Percentiles rank a stretch among this genome's conserved stretches.
phyloP scores from a whole-genome alignment of 371 early-diverging fungal species.

The Mucor indicus region DNA sequence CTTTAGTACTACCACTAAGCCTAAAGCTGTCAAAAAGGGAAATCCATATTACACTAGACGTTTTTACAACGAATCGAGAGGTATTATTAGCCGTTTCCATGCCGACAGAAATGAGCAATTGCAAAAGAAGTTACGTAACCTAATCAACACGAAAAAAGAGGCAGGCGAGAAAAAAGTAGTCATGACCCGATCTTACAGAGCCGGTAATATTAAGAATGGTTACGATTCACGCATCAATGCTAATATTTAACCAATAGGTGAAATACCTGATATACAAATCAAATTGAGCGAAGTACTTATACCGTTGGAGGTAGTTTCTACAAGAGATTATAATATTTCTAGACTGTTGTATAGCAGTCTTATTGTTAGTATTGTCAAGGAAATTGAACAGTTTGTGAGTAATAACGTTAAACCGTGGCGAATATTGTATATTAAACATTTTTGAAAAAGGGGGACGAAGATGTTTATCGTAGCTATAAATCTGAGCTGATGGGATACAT shows the following conservation, averaged over 20 bases:
- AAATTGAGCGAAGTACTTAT: conserved; percentile 55
- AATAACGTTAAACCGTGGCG: conserved; percentile 5
- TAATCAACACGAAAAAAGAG: conserved; percentile 34
- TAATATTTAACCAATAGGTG: conserved; percentile 36
- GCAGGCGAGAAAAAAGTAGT: conserved; percentile 53
- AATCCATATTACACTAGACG: conserved; percentile 8
- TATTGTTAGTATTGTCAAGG: conserved; percentile 36
- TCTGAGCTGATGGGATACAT: conserved; percentile 29
- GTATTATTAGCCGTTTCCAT: conserved; percentile 8
- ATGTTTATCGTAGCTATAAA: conserved; percentile 20
- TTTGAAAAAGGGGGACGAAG: neutral
- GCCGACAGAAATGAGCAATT: conserved; percentile 38
- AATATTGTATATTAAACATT: too few relatives aligned
- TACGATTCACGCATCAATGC: neutral
- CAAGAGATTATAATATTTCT: conserved; percentile 64
- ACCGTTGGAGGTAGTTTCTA: conserved; percentile 64
- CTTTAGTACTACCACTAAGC: too few relatives aligned
- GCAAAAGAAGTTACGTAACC: conserved; percentile 9
- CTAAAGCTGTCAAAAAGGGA: neutral
- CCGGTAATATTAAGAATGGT: conserved; percentile 34
- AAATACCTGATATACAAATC: conserved; percentile 79
- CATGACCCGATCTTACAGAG: conserved; percentile 63
- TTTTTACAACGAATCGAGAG: neutral
- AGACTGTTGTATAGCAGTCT: conserved; percentile 53
- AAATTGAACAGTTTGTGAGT: conserved; percentile 32